A percentile compares a stretch with the other conserved stretches of the same genome.
Evolutionary conservation across 768 basidiomycete species (phyloP).

Genomic region (Sarcodon aspratus): DNA sequence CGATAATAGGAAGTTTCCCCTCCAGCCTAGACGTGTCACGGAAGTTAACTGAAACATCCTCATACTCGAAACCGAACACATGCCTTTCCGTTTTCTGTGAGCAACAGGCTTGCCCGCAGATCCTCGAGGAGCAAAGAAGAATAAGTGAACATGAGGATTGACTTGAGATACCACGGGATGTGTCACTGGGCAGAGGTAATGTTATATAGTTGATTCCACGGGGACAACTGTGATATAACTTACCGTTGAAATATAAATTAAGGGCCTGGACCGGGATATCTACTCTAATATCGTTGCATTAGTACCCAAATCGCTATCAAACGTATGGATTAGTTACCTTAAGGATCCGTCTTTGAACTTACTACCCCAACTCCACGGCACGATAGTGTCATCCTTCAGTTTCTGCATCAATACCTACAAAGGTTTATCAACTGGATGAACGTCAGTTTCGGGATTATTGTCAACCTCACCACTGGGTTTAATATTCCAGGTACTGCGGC

Average conservation of each 20-base stretch:
- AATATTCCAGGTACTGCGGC: conserved; percentile 94
- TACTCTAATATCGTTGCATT: conserved; percentile 40
- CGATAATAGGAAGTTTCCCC: conserved; percentile 87
- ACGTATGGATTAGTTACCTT: conserved; percentile 32
- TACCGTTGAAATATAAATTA: conserved; percentile 85
- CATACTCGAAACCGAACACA: neutral
- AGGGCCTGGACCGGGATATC: conserved; percentile 90
- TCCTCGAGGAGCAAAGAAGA: conserved; percentile 88
- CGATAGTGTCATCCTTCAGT: conserved; percentile 60
- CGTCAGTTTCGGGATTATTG: too few species aligned
- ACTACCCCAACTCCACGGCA: conserved; percentile 94
- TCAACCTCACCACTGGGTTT: conserved; percentile 60
- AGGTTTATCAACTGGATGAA: too few species aligned
- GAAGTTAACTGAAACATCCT: neutral
- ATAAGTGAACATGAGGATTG: conserved; percentile 85
- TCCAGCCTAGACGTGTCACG: conserved; percentile 53
- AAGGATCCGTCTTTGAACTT: conserved; percentile 90
- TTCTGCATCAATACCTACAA: conserved; percentile 71
- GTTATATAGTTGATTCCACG: neutral
- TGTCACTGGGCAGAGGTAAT: conserved; percentile 42
- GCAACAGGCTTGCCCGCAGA: conserved; percentile 90
- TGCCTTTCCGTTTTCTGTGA: conserved; percentile 87
- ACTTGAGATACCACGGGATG: conserved; percentile 92
- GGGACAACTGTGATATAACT: neutral
- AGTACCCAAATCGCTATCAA: neutral